Conservation (phyloP, 2,329 filamentous ascomycete species). For the Penicillium sp. region DNA sequence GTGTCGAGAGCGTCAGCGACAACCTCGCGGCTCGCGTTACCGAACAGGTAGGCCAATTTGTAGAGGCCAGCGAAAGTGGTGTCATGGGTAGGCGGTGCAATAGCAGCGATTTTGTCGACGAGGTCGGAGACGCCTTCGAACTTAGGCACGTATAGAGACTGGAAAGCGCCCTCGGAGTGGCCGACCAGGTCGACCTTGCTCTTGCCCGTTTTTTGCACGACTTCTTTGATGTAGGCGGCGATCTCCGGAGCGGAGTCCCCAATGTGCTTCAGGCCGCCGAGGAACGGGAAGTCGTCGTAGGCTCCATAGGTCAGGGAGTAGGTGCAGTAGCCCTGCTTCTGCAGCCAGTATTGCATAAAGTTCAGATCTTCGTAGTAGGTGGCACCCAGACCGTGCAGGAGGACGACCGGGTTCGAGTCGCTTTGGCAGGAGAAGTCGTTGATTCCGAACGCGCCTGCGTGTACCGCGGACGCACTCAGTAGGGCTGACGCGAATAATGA, state of each 20-base stretch:
- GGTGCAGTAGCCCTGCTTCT: conserved; percentile 41
- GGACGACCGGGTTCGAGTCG: conserved; percentile 31
- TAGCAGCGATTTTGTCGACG: conserved; percentile 34
- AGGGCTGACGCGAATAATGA: conserved; percentile 13
- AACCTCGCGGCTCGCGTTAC: conserved; percentile 22
- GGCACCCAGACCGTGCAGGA: conserved; percentile 38
- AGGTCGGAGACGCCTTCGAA: conserved; percentile 30
- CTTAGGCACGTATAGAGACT: conserved; percentile 40
- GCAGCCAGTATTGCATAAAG: conserved; percentile 34
- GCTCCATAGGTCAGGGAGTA: conserved; percentile 43
- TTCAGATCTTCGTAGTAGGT: conserved; percentile 39
- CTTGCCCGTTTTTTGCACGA: conserved; percentile 34
- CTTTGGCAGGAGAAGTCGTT: conserved; percentile 37
- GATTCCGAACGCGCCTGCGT: conserved; percentile 16
- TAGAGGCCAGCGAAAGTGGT: conserved; percentile 32
- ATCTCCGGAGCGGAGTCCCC: conserved; percentile 39
- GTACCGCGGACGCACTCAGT: conserved; percentile 13
- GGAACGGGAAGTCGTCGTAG: conserved; percentile 33
- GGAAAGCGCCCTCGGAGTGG: conserved; percentile 45
- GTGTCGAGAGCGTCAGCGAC: conserved; percentile 24
- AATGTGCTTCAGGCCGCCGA: conserved; percentile 41
- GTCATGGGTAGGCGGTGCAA: conserved; percentile 36
- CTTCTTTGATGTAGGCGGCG: conserved; percentile 38
- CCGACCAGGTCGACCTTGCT: conserved; percentile 42
- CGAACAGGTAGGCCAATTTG: conserved; percentile 27